These are phyloP conservation scores for Botryotinia calthae DNA, from an alignment of 2,329 filamentous ascomycete genomes.

Conservation along the genomic window DNA sequence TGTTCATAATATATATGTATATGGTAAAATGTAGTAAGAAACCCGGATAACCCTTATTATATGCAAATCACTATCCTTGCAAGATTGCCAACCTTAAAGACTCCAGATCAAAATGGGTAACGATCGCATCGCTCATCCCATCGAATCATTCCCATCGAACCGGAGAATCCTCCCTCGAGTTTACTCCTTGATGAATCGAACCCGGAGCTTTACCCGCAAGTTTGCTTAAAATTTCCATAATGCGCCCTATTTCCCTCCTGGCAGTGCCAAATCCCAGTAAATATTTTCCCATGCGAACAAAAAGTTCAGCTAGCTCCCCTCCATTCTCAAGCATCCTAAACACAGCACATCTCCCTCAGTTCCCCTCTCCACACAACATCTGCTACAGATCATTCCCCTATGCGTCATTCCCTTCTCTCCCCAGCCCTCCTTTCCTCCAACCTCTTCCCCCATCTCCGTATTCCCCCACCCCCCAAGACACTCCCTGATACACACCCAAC, in stretches of 20 bases:
- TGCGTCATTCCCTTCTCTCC: constrained; percentile 23
- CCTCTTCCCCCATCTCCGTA: constrained; percentile 19
- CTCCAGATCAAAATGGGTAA: constrained; percentile 17
- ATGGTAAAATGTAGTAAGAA: not conserved
- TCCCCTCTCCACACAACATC: constrained; percentile 66
- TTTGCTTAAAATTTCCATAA: not conserved
- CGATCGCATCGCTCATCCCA: not conserved
- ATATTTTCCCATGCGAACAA: not conserved
- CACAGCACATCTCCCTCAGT: constrained; percentile 64
- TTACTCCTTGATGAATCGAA: not conserved
- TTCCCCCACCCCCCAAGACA: constrained; percentile 43
- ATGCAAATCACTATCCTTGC: constrained; percentile 3
- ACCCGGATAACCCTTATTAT: not conserved
- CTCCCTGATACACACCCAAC: constrained; percentile 66
- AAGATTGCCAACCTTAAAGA: constrained; percentile 6
- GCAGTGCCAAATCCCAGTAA: not conserved
- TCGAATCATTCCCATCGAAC: not conserved
- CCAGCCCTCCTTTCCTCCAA: not conserved
- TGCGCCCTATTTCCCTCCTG: not conserved
- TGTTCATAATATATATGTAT: not conserved
- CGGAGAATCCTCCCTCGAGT: not conserved
- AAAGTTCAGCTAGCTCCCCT: constrained; percentile 21
- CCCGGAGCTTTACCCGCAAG: not conserved
- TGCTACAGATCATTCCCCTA: constrained; percentile 57
- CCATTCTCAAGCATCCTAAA: constrained; percentile 53